These are phyloP conservation scores for Lanmaoa rubissima DNA, from an alignment of 768 basidiomycete species.

Conservation along the genomic window DNA sequence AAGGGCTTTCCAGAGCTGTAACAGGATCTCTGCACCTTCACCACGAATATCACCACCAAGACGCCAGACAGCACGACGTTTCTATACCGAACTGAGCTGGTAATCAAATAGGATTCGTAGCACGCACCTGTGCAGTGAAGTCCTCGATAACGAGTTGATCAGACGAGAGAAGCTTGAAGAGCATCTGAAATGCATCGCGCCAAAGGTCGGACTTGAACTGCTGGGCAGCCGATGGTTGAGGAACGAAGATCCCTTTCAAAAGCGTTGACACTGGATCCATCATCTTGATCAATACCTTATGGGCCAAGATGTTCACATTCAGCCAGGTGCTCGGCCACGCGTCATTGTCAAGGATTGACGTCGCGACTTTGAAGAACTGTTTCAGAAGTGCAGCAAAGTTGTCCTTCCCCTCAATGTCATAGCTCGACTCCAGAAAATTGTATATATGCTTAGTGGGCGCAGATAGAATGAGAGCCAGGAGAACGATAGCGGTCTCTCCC, in stretches of 20 bases:
- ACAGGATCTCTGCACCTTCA: slow-evolving; percentile 79
- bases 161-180: slow-evolving; percentile 82
- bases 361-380: slow-evolving; percentile 77
- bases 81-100: slow-evolving; percentile 43
- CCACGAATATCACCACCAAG: slow-evolving; percentile 95
- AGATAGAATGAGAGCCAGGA: slow-evolving; percentile 79
- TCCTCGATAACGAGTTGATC: slow-evolving; percentile 94
- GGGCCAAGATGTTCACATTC: slow-evolving; percentile 85
- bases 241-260: slow-evolving; percentile 81
- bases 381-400: slow-evolving; percentile 68
- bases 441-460: slow-evolving; percentile 74
- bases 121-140: slow-evolving; percentile 81
- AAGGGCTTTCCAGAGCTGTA: slow-evolving; percentile 82
- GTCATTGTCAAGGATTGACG: slow-evolving; percentile 80
- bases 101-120: neutral
- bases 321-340: slow-evolving; percentile 91
- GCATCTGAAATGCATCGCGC: slow-evolving; percentile 77
- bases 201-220: slow-evolving; percentile 78
- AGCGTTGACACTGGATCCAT: slow-evolving; percentile 78
- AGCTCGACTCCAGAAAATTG: slow-evolving; percentile 71
- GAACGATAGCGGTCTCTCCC: slow-evolving; percentile 83
- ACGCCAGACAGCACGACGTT: slow-evolving; percentile 93
- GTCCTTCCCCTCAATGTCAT: slow-evolving; percentile 89
- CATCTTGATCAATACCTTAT: slow-evolving; percentile 85
- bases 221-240: slow-evolving; percentile 55